Evolutionary conservation across 306 rosid species (phyloP), one percentile per base, ranked within the genome.

Genomic region (Herpetospermum pedunculosum): DNA sequence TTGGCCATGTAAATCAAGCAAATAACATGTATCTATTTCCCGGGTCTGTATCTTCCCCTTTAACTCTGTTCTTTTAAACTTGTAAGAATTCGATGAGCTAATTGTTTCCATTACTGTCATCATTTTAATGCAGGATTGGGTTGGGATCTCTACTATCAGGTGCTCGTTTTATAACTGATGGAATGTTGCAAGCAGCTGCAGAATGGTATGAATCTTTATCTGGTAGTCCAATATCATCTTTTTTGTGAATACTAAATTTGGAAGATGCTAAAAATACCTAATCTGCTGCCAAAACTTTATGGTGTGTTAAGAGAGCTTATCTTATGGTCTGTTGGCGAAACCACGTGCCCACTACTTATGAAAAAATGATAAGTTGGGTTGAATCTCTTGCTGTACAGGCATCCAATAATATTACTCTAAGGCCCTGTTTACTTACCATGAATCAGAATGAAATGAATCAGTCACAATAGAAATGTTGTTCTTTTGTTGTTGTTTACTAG

Each of bases 1-100:
- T 85, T 19, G 99, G 99, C 73, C 92, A 95, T 80, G 97, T 89
- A 75, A 91, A 95, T 88, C 99, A 95, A 91, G 99, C 99, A 75
- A 95, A 95, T 82, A 95, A 95, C 83, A 95, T 95, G 99, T 95
- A 95, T 83, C 83, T 95, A 74, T 95, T 95, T 82, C 99, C 99
- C 15, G 99, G 99, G 97, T 95, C 41, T 81, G 85, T 54, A 77
- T 80, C 72, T 55, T 74, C 77, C 71, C 78, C 57, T 25, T 43
- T 14, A 12, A 68, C 73, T 40, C 23, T 25, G 38, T 14, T 68
- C n/a, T 43, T 43, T 15, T 68, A 15, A 68, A 46, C 54, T 68
- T 43, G 73, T 23, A 68, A 25, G 19, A 43, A 14, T 40, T 29
- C 11, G 3, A 8, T 13, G 37, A 43, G 37, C 15, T 23, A 43